These are phyloP conservation scores for Nicotiana tabacum DNA, from an alignment of 257 asterid species.

Conservation along the genomic window DNA sequence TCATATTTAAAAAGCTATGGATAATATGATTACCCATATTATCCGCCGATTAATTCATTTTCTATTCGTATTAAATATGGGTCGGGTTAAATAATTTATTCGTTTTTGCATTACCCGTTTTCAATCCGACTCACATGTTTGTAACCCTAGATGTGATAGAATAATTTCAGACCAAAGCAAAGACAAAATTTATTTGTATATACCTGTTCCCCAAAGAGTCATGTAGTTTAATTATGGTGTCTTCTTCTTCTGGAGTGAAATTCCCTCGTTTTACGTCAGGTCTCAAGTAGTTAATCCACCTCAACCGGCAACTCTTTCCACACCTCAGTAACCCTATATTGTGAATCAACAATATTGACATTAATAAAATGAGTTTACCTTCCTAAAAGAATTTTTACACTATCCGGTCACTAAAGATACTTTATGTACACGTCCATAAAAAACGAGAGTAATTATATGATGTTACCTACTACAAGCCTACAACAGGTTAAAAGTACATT, in stretches of 20 bases:
- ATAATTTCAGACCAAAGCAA: neutral
- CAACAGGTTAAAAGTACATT: neutral
- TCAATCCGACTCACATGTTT: rapidly evolving
- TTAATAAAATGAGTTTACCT: neutral
- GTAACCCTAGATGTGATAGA: too few species aligned
- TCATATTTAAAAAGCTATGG: too few species aligned
- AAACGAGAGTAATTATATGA: too few species aligned
- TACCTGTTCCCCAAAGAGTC: slow-evolving; percentile 62
- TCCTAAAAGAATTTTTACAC: too few species aligned
- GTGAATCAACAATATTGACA: neutral
- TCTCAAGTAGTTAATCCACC: slow-evolving; percentile 81
- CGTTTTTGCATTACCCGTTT: too few species aligned
- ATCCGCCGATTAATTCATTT: too few species aligned
- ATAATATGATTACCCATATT: too few species aligned
- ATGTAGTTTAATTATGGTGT: slow-evolving; percentile 56
- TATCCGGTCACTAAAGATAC: too few species aligned
- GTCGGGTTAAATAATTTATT: too few species aligned
- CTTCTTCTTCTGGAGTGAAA: slow-evolving; percentile 56
- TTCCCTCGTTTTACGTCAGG: slow-evolving; percentile 74
- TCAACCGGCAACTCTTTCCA: slow-evolving; percentile 77
- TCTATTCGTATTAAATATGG: too few species aligned
- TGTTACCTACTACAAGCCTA: too few species aligned
- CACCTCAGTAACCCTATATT: slow-evolving; percentile 56
- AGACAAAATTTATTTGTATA: neutral
- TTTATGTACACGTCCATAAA: too few species aligned